These are phyloP conservation scores for Colletotrichum shisoi DNA, from an alignment of 2,329 filamentous ascomycete species.

Conservation along the genomic window DNA sequence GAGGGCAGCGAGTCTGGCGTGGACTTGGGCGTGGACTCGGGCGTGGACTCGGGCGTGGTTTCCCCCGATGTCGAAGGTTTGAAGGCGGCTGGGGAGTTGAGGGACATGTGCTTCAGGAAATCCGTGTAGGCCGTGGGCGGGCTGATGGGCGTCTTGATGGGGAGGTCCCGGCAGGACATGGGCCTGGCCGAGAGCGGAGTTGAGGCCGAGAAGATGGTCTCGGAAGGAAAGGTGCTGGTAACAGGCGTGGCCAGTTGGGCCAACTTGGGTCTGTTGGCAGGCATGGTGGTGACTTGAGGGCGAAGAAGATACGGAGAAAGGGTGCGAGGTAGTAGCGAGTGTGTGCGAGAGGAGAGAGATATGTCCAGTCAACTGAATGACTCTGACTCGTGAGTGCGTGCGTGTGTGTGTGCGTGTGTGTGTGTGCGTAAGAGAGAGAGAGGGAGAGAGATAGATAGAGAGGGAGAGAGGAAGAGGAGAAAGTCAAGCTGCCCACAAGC, in stretches of 20 bases:
- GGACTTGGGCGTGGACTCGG: conserved; percentile 56
- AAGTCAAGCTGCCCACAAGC: conserved; percentile 47
- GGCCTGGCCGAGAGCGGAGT: conserved; percentile 68
- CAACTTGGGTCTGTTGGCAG: conserved; percentile 66
- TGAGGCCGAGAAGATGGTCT: conserved; percentile 65
- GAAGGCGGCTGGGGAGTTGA: conserved; percentile 71
- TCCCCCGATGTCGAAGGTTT: conserved; percentile 61
- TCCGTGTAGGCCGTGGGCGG: conserved; percentile 90
- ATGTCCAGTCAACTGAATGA: conserved; percentile 57
- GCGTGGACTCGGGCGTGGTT: conserved; percentile 56
- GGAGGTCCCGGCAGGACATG: conserved; percentile 51
- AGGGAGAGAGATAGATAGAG: no score
- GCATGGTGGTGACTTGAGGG: conserved; percentile 55
- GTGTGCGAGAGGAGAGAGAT: conserved; percentile 27
- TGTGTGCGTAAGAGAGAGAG: no score
- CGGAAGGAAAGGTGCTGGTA: conserved; percentile 69
- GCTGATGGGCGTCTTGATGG: conserved; percentile 89
- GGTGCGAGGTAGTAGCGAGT: conserved; percentile 37
- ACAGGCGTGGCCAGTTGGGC: conserved; percentile 69
- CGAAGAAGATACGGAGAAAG: conserved; percentile 28
- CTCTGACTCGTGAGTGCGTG: conserved; percentile 50
- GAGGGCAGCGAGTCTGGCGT: conserved; percentile 50
- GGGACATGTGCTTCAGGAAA: conserved; percentile 84
- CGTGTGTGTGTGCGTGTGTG: no score
- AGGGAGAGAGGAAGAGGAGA: conserved; percentile 23